Evolutionary conservation across 2,329 filamentous ascomycete genomes (phyloP).

Genomic region (Cytospora mali): DNA sequence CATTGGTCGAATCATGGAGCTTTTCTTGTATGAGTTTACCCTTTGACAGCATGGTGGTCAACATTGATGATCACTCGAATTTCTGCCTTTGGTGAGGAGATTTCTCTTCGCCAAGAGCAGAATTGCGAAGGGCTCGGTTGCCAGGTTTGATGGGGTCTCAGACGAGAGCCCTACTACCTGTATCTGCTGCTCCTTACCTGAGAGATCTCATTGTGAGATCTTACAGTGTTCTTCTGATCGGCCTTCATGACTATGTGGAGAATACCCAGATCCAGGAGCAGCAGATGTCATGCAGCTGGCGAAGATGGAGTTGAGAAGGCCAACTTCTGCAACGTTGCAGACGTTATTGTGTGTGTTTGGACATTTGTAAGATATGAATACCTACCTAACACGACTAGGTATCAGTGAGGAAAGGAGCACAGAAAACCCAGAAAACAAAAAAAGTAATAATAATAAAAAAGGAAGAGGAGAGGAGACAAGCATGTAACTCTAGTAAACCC

Average conservation of each 20-base stretch:
- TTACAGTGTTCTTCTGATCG: not conserved
- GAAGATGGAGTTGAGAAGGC: not conserved
- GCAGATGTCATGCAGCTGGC: not conserved
- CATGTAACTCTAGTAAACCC: not conserved
- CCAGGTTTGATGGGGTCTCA: not conserved
- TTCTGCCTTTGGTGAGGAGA: not conserved
- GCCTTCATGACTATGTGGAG: not conserved
- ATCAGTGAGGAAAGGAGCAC: not conserved
- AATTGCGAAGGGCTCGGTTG: not conserved
- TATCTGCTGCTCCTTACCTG: not conserved
- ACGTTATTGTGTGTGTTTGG: no score
- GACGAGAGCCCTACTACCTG: not conserved
- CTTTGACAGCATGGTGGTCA: not conserved
- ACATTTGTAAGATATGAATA: not conserved
- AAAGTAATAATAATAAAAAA: no score
- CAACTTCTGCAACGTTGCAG: not conserved
- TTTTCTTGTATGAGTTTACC: not conserved
- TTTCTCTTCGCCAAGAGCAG: not conserved
- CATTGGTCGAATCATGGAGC: not conserved
- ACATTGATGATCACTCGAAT: not conserved
- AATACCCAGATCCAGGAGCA: not conserved
- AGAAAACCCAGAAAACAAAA: not conserved
- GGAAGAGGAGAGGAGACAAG: no score
- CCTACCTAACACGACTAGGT: no score
- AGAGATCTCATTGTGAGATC: not conserved